Conservation (phyloP, 2,329 filamentous ascomycete species). For the Nothopassalora personata region DNA sequence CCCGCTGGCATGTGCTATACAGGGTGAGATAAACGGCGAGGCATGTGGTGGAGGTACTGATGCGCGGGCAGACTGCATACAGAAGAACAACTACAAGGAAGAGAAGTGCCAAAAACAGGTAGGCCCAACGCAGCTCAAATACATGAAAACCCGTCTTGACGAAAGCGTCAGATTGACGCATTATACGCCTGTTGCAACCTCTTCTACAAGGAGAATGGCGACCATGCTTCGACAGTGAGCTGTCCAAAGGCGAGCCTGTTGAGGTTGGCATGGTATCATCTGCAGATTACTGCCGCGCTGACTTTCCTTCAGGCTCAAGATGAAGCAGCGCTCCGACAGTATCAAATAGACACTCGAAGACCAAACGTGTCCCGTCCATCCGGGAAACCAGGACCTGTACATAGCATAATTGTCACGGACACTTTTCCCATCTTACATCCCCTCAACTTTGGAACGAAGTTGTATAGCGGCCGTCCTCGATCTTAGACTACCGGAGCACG, state of each 20-base stretch:
- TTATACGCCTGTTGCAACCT: constrained; percentile 89
- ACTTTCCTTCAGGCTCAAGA: constrained; percentile 57
- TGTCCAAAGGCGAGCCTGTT: constrained; percentile 80
- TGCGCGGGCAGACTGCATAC: constrained; percentile 55
- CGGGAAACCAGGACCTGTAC: not conserved
- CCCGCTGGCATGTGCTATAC: constrained; percentile 82
- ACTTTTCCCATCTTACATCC: constrained; percentile 38
- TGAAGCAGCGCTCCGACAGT: constrained; percentile 64
- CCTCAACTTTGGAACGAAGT: constrained; percentile 46
- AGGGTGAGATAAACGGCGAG: constrained; percentile 54
- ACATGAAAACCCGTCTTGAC: not conserved
- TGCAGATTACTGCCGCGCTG: not conserved
- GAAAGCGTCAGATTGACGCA: constrained; percentile 61
- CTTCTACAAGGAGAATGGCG: constrained; percentile 77
- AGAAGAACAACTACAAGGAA: constrained; percentile 79
- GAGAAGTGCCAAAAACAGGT: constrained; percentile 65
- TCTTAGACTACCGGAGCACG: constrained; percentile 99
- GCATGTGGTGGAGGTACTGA: not conserved
- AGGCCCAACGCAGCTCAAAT: not conserved
- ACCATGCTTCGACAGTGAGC: constrained; percentile 69
- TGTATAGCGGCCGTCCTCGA: constrained; percentile 51
- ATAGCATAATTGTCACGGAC: constrained; percentile 34
- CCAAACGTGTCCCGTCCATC: not conserved
- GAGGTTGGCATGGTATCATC: constrained; percentile 35
- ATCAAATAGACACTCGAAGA: constrained; percentile 14